Evolutionary conservation across 352 stramenopile genomes (phyloP).

Genomic region (Phytophthora agathidicida): DNA sequence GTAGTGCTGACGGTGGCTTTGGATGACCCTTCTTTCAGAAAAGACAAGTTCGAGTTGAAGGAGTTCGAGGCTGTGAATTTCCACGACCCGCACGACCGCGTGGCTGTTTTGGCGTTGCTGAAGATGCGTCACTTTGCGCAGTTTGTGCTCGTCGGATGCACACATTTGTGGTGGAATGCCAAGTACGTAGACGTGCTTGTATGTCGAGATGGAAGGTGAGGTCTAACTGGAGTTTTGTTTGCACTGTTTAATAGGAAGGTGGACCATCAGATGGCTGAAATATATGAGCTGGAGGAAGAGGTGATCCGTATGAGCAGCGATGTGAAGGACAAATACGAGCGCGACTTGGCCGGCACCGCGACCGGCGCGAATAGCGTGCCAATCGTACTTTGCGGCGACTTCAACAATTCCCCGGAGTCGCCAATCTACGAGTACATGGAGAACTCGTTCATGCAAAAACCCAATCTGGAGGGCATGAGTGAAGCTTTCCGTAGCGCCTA

Average conservation of each 20-base stretch:
- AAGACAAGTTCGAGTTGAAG: constrained; percentile 87
- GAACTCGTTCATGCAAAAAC: constrained; percentile 86
- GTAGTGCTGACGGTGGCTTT: not conserved
- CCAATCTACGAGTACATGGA: constrained; percentile 90
- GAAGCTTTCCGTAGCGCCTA: constrained; percentile 83
- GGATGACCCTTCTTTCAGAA: constrained; percentile 43
- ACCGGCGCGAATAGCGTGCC: constrained; percentile 64
- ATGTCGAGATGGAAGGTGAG: too few relatives aligned
- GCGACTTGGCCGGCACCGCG: constrained; percentile 53
- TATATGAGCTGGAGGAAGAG: constrained; percentile 86
- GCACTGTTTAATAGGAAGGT: constrained; percentile 60
- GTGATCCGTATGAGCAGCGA: constrained; percentile 81
- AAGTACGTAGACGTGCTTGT: constrained; percentile 57
- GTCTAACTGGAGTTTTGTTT: not conserved
- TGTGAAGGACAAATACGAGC: constrained; percentile 84
- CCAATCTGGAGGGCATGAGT: constrained; percentile 71
- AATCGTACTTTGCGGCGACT: constrained; percentile 86
- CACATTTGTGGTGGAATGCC: constrained; percentile 88
- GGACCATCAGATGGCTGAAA: constrained; percentile 86
- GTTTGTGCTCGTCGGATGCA: constrained; percentile 83
- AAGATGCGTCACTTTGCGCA: constrained; percentile 86
- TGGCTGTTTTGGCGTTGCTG: constrained; percentile 84
- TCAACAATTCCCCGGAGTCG: constrained; percentile 89
- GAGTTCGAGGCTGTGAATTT: constrained; percentile 89
- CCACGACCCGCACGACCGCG: constrained; percentile 85